Evolutionary conservation across 768 basidiomycete species (phyloP), one percentile per base, ranked within the genome.

Genomic region (Suillus ampliporus): DNA sequence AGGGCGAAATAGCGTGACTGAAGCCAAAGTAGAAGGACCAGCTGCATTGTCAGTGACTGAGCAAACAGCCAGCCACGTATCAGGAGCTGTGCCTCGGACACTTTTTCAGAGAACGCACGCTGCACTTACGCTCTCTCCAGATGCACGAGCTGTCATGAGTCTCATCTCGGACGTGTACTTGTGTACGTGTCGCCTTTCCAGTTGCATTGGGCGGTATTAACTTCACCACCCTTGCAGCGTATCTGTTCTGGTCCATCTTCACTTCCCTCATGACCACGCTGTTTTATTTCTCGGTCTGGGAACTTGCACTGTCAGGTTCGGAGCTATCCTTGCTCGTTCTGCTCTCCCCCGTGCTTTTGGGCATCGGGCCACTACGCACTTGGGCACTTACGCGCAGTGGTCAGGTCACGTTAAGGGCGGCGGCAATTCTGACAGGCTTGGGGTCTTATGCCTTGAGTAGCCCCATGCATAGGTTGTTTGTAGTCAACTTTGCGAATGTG

Each of bases 281-380:
- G 4, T 96, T 96, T 79, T 96, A 95, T 76, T 96, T 94, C 78
- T 94, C 92, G 28, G 87, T 97, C 21, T 95, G 94, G 94, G 84
- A 93, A 71, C 87, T 95, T 19, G 92, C 90, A 31, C 82, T 96
- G 35, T 86, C 91, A 13, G 95, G 95, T 5, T 85, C 89, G 40
- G 95, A 97, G 71, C 80, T 92, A 17, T 84, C 93, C 0, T 76
- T 94, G 4, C 78, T 95, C 10, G 83, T 85, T 9, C 86, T 87
- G 9, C 82, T 96, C 31, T 87, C 94, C 0, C 92, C 93, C 0
- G 65, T 83, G 6, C 70, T 93, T 15, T 81, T 95, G 14, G 78
- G 82, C 0, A 73, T 84, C 46, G 68, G 79, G 1, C 72, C 79
- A 1, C 46, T 89, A 31, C 76, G 79, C 38, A 70, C 74, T 5